A percentile compares a stretch with the other conserved stretches of the same genome.
These are phyloP conservation scores for Solanum pimpinellifolium DNA, from an alignment of 257 asterid genomes.

Conservation along the genomic window DNA sequence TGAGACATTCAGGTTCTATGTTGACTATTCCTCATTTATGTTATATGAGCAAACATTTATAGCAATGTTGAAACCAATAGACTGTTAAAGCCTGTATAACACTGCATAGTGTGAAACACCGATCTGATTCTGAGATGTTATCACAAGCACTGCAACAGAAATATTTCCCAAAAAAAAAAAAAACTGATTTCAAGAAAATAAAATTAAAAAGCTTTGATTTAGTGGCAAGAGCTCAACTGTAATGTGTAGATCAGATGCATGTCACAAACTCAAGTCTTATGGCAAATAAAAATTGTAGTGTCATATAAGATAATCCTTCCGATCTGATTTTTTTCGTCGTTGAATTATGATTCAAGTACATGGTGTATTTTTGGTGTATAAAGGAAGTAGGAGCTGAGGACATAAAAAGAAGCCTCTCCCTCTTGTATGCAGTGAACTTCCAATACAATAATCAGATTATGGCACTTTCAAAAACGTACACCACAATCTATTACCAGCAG, in stretches of 20 bases:
- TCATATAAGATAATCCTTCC: neutral
- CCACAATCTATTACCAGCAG: neutral
- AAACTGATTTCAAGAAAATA: neutral
- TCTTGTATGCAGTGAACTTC: neutral
- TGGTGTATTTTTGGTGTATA: slow-evolving; percentile 13
- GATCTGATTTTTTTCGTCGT: neutral
- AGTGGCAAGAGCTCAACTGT: neutral
- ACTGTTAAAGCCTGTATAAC: neutral
- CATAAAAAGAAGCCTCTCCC: neutral
- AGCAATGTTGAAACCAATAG: neutral
- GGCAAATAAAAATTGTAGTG: neutral
- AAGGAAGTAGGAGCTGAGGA: neutral
- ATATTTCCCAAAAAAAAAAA: neutral
- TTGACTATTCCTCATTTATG: neutral
- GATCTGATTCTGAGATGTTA: neutral
- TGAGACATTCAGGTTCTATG: neutral
- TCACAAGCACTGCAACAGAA: neutral
- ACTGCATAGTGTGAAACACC: neutral
- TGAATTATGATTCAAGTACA: neutral
- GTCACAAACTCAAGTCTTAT: neutral
- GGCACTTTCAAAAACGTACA: neutral
- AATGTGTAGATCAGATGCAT: neutral
- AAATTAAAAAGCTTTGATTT: neutral
- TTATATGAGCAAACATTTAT: neutral
- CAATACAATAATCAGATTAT: neutral